Evolutionary conservation across 106 monocot species (phyloP).

Genomic region (Xerophyta viscosa): DNA sequence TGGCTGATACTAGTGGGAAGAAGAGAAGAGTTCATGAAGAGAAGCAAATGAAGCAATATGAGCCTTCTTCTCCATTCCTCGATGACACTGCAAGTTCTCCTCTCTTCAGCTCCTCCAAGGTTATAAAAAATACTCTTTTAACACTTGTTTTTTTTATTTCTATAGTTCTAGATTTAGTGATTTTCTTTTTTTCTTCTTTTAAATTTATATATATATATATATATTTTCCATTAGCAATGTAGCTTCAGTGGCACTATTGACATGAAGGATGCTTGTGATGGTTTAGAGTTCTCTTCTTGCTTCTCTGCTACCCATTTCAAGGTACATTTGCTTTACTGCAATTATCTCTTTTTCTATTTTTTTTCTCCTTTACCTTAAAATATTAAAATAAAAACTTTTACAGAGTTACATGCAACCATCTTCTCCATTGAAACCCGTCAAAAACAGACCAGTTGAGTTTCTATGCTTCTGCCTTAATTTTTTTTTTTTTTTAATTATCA

Average conservation of each 20-base stretch:
- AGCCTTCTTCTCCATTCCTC: conserved; percentile 22
- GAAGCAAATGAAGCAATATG: conserved; percentile 1
- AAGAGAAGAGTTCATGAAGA: conserved; percentile 28
- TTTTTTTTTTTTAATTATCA: too few species aligned
- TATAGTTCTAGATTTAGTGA: background rate
- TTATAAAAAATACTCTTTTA: background rate
- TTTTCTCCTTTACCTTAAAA: too few species aligned
- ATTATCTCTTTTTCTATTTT: background rate
- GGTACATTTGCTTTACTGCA: conserved; percentile 18
- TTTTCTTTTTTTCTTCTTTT: background rate
- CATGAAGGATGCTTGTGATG: conserved; percentile 13
- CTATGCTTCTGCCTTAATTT: too few species aligned
- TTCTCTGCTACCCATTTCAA: conserved; percentile 80
- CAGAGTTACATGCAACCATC: too few species aligned
- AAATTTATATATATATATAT: too few species aligned
- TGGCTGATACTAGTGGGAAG: conserved; percentile 18
- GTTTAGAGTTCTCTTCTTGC: conserved; percentile 50
- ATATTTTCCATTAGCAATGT: conserved; percentile 20
- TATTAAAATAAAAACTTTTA: too few species aligned
- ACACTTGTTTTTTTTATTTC: too few species aligned
- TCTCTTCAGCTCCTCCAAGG: conserved; percentile 41
- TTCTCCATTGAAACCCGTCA: too few species aligned
- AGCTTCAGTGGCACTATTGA: conserved; percentile 3
- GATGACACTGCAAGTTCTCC: conserved; percentile 93
- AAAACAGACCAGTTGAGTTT: too few species aligned